Evolutionary conservation across 1,284 basidiomycete genomes (phyloP).

Genomic region (Cryptococcus neoformans): DNA sequence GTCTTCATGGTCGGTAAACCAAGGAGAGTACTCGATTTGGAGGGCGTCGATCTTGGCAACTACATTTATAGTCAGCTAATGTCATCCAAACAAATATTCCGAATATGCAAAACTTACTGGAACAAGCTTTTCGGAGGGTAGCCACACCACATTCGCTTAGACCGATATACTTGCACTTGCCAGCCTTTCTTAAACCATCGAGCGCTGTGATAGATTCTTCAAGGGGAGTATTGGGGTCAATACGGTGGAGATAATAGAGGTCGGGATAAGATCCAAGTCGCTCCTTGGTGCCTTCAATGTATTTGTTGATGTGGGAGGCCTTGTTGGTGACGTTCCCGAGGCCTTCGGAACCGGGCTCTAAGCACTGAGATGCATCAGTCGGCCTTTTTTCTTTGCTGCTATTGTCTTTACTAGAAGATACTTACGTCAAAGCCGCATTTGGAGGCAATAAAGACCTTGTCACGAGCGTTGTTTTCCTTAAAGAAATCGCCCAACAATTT

Average conservation of each 20-base stretch:
- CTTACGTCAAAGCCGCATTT: slow-evolving; percentile 44
- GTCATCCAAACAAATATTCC: background rate
- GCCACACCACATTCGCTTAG: slow-evolving; percentile 57
- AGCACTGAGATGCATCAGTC: background rate
- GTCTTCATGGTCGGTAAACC: slow-evolving; percentile 48
- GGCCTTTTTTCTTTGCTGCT: background rate
- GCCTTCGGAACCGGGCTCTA: slow-evolving; percentile 1
- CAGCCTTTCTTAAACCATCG: slow-evolving; percentile 44
- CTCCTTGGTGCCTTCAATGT: slow-evolving; percentile 39
- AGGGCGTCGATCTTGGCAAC: slow-evolving; percentile 50
- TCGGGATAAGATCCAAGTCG: slow-evolving; percentile 46
- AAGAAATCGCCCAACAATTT: slow-evolving; percentile 44
- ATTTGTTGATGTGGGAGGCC: slow-evolving; percentile 38
- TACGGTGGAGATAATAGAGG: slow-evolving; percentile 51
- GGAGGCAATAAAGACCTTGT: slow-evolving; percentile 49
- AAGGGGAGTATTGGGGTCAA: slow-evolving; percentile 39
- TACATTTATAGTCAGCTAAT: slow-evolving; percentile 8
- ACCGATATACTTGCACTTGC: slow-evolving; percentile 49
- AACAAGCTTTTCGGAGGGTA: slow-evolving; percentile 61
- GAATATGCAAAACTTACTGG: slow-evolving; percentile 24
- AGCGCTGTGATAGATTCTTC: slow-evolving; percentile 41
- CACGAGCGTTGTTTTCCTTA: slow-evolving; percentile 28
- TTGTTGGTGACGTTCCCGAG: slow-evolving; percentile 22
- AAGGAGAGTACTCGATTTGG: slow-evolving; percentile 53
- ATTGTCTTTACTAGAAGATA: background rate